Base-by-base conservation (phyloP, 176 grass and related monocot genomes). In the Musa beccarii region DNA sequence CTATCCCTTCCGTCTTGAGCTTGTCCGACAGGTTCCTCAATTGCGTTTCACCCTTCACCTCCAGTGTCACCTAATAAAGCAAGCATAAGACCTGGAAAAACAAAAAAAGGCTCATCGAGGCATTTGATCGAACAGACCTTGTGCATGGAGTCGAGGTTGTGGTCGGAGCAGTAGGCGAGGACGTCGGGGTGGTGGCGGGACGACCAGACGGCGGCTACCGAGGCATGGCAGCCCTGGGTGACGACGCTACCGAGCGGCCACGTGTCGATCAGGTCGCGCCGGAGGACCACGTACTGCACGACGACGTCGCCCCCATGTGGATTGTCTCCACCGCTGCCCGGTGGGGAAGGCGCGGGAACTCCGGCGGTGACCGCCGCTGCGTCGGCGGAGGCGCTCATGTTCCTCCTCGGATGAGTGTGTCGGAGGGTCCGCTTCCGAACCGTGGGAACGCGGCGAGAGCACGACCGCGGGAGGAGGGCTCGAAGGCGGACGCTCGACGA, bases 161-260 rank as follows among this genome's bases (percentile, higher is more conserved):
- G 73, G 0, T 87, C 80, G 2, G 73, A 83, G 71, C 86, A 99
- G 84, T 94, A 94, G n/a, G 75, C 68, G 7, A 75, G 59, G 26
- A 89, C 89, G 54, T 99, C 91, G 52, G 83, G 82, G 73, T 92
- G 91, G 43, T 99, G 82, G 52, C 88, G 84, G 66, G 92, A 74
- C 8, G 61, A 71, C 88, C 88, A 99, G 11, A 91, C 78, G 22
- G 83, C 84, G 53, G 95, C 83, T 3, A 99, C 84, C 13, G 86
- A 81, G 22, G 90, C 90, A 81, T 99, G 95, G 79, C 90, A 99
- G 0, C 95, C 90, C 86, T 94, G 90, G 19, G 86, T 80, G 67
- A 99, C 88, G 63, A 99, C 78, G 76, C 90, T 99, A 9, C 95
- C 95, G 56, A 94, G 83, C 20, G 95, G 88, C 88, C 95, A 99